Percentiles rank a stretch among this genome's conserved stretches.
Evolutionary conservation across 768 basidiomycete species (phyloP).

Genomic region (Tubosaeta brunneosetosa): DNA sequence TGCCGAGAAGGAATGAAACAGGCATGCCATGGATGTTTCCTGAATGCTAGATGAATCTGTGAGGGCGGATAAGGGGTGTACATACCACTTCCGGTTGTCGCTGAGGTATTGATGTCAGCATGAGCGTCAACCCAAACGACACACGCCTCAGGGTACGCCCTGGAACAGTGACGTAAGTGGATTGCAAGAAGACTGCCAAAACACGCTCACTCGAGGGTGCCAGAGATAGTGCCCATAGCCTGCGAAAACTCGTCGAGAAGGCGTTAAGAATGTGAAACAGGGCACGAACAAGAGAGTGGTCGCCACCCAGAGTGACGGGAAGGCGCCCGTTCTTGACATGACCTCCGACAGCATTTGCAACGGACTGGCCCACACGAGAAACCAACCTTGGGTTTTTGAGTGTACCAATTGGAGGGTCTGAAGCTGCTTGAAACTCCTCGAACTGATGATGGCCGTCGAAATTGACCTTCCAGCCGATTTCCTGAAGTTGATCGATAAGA

Average conservation of each 20-base stretch:
- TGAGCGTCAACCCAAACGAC: slow-evolving; percentile 98
- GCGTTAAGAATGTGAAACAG: slow-evolving; percentile 1
- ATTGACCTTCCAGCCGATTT: slow-evolving; percentile 82
- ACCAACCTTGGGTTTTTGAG: slow-evolving; percentile 91
- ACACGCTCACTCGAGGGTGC: slow-evolving; percentile 64
- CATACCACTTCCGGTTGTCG: slow-evolving; percentile 71
- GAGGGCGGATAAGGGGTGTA: slow-evolving; percentile 3
- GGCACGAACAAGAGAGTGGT: slow-evolving; percentile 80
- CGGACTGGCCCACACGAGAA: slow-evolving; percentile 72
- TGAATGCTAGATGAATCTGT: slow-evolving; percentile 14
- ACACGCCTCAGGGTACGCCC: slow-evolving; percentile 72
- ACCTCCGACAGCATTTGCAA: slow-evolving; percentile 69
- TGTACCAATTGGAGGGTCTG: slow-evolving; percentile 69
- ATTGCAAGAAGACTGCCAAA: background rate
- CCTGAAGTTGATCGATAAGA: slow-evolving; percentile 67
- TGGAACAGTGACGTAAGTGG: slow-evolving; percentile 25
- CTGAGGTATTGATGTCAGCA: slow-evolving; percentile 90
- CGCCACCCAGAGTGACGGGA: slow-evolving; percentile 90
- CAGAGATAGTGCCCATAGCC: slow-evolving; percentile 94
- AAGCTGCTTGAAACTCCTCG: slow-evolving; percentile 57
- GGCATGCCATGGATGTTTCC: slow-evolving; percentile 99
- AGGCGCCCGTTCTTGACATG: slow-evolving; percentile 77
- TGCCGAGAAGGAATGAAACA: slow-evolving; percentile 80
- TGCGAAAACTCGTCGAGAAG: slow-evolving; percentile 19
- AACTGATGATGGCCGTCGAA: slow-evolving; percentile 92